These are phyloP conservation scores for Botrytis cinerea DNA, from an alignment of 2,329 filamentous ascomycete species.

Conservation along the genomic window DNA sequence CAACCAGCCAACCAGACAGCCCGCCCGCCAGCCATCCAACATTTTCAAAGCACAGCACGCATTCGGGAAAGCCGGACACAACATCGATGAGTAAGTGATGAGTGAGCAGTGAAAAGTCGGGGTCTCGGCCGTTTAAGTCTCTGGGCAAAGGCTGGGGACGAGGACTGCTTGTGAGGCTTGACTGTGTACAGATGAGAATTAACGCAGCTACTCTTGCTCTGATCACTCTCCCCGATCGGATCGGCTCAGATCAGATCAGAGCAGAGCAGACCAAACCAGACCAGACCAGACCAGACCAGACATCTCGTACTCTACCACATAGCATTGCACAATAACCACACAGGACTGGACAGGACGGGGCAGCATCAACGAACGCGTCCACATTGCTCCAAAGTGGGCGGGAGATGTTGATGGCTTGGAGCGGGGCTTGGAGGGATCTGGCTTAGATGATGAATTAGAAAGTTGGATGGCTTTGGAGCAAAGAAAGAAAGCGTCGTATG, in stretches of 20 bases:
- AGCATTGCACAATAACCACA: slow-evolving; percentile 1
- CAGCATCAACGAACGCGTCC: background rate
- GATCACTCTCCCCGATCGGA: background rate
- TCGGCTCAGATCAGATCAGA: too few species aligned
- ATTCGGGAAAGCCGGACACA: slow-evolving; percentile 10
- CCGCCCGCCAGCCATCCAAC: background rate
- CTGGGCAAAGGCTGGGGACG: background rate
- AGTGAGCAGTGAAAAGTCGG: slow-evolving; percentile 1
- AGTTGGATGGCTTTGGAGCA: slow-evolving; percentile 11
- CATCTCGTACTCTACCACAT: background rate
- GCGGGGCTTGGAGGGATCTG: slow-evolving; percentile 9
- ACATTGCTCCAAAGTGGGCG: slow-evolving; percentile 1
- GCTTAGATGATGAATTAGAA: slow-evolving; percentile 8
- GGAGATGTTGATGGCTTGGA: slow-evolving; percentile 9
- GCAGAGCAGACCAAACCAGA: too few species aligned
- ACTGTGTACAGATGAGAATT: background rate
- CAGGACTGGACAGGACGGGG: background rate
- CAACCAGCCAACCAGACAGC: background rate
- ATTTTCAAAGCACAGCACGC: background rate
- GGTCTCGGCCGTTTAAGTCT: background rate
- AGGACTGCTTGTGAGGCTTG: background rate
- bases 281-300: too few species aligned
- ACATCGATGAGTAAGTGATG: slow-evolving; percentile 2
- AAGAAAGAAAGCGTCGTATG: slow-evolving; percentile 9
- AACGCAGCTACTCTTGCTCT: background rate